A percentile compares a stretch with the other conserved stretches of the same genome.
Conservation (phyloP, 306 rosid species). For the Lathyrus aphaca region DNA sequence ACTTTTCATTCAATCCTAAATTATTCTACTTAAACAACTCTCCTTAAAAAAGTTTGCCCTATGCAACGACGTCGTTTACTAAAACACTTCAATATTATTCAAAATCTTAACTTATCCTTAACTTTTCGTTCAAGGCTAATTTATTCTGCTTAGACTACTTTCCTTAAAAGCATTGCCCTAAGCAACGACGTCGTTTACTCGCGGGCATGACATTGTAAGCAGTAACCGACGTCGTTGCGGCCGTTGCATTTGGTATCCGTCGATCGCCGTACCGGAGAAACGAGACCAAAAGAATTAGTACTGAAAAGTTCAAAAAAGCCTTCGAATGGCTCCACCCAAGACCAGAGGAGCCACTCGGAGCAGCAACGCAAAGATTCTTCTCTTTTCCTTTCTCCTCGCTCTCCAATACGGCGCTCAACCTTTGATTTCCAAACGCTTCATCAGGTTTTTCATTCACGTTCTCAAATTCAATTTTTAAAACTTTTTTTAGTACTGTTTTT, state of each 20-base stretch:
- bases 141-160: too few species aligned
- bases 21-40: too few species aligned
- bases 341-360: slow-evolving; percentile 44
- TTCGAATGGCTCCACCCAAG: slow-evolving; percentile 54
- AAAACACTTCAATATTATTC: too few species aligned
- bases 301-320: slow-evolving; percentile 32
- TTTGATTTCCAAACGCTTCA: slow-evolving; percentile 81
- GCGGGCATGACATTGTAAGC: slow-evolving; percentile 11
- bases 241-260: slow-evolving; percentile 1
- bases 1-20: too few species aligned
- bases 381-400: slow-evolving; percentile 78
- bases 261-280: slow-evolving; percentile 23
- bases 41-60: too few species aligned
- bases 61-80: too few species aligned
- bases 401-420: slow-evolving; percentile 97
- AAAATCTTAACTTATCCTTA: too few species aligned
- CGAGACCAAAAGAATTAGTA: slow-evolving; percentile 21
- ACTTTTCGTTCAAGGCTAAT: too few species aligned
- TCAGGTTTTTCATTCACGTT: slow-evolving; percentile 51
- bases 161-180: neutral
- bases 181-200: slow-evolving; percentile 32
- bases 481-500: too few species aligned
- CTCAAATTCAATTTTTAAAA: neutral
- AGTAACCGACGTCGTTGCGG: slow-evolving; percentile 20
- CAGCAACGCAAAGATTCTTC: slow-evolving; percentile 50